Evolutionary conservation across 2,329 filamentous ascomycete genomes (phyloP).

Genomic region (Ceratocystis smalleyi): DNA sequence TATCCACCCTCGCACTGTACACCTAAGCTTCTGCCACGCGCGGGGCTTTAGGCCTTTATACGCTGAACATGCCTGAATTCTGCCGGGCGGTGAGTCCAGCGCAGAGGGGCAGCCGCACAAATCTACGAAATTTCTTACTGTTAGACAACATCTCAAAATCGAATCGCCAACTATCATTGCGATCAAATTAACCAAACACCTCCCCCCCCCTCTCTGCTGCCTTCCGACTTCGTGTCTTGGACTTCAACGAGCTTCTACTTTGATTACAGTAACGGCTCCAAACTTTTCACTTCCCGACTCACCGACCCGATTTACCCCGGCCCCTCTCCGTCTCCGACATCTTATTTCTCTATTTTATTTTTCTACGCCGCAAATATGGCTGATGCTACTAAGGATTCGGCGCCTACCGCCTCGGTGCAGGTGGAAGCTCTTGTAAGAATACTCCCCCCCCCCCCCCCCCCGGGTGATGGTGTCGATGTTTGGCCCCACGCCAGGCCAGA

Average conservation of each 20-base stretch:
- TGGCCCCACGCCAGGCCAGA: slow-evolving; percentile 24
- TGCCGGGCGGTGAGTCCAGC: slow-evolving; percentile 15
- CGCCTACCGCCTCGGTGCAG: slow-evolving; percentile 71
- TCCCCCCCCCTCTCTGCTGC: neutral
- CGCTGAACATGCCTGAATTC: slow-evolving; percentile 2
- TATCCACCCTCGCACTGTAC: neutral
- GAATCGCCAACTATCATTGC: slow-evolving; percentile 12
- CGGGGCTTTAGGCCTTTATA: slow-evolving; percentile 7
- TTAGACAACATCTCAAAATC: slow-evolving; percentile 14
- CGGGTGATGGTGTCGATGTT: slow-evolving; percentile 8
- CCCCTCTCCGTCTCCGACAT: neutral
- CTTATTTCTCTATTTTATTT: neutral
- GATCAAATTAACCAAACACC: slow-evolving; percentile 9
- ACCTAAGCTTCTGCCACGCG: neutral
- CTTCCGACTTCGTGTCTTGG: neutral
- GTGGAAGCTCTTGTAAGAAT: slow-evolving; percentile 76
- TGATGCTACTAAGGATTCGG: slow-evolving; percentile 43
- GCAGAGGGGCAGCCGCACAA: slow-evolving; percentile 17
- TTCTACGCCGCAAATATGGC: slow-evolving; percentile 31
- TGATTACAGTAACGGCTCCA: neutral
- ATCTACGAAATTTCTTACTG: slow-evolving; percentile 16
- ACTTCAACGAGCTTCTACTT: neutral
- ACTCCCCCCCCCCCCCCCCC: slow-evolving; percentile 10
- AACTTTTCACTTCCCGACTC: neutral
- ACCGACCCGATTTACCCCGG: neutral